phyloP scores from a whole-genome alignment of 2,329 filamentous ascomycete genomes.

The Colletotrichum spinosum region DNA sequence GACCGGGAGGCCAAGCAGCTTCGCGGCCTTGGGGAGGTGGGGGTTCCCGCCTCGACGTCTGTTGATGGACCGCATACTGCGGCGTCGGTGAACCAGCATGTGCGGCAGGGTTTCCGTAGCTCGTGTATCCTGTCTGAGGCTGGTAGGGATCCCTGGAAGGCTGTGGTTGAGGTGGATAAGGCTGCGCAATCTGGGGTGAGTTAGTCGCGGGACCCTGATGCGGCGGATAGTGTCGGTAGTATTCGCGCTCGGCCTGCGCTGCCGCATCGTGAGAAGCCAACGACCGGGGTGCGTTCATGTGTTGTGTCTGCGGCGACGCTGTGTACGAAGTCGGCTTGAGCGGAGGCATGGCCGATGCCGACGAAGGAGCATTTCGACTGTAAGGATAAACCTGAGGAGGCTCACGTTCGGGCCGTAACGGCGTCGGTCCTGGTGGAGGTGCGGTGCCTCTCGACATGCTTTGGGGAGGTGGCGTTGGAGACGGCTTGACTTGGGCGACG shows the following conservation, averaged over 20 bases:
- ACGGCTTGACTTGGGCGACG: conserved; percentile 56
- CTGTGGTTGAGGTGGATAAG: conserved; percentile 56
- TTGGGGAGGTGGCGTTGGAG: conserved; percentile 63
- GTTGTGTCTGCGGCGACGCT: conserved; percentile 63
- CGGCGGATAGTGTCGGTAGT: conserved; percentile 57
- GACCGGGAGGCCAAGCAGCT: conserved; percentile 46
- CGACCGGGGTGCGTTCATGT: conserved; percentile 57
- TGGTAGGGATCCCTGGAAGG: conserved; percentile 54
- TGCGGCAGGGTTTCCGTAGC: conserved; percentile 52
- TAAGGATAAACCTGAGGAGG: conserved; percentile 60
- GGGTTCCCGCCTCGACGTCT: conserved; percentile 57
- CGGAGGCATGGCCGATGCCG: conserved; percentile 62
- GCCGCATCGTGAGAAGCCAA: conserved; percentile 55
- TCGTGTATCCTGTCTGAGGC: conserved; percentile 54
- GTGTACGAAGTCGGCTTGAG: conserved; percentile 63
- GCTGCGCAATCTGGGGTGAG: conserved; percentile 60
- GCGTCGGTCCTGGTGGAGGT: conserved; percentile 51
- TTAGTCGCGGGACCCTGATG: conserved; percentile 52
- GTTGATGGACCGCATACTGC: conserved; percentile 64
- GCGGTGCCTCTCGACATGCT: conserved; percentile 54
- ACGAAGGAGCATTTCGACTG: conserved; percentile 50
- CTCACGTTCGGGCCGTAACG: conserved; percentile 64
- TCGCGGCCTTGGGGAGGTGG: conserved; percentile 49
- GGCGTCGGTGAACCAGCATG: conserved; percentile 64
- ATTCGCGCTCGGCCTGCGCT: conserved; percentile 57